These are phyloP conservation scores for Bolboschoenoplectus hybrid DNA, from an alignment of 202 grass and related monocot genomes.

Conservation along the genomic window DNA sequence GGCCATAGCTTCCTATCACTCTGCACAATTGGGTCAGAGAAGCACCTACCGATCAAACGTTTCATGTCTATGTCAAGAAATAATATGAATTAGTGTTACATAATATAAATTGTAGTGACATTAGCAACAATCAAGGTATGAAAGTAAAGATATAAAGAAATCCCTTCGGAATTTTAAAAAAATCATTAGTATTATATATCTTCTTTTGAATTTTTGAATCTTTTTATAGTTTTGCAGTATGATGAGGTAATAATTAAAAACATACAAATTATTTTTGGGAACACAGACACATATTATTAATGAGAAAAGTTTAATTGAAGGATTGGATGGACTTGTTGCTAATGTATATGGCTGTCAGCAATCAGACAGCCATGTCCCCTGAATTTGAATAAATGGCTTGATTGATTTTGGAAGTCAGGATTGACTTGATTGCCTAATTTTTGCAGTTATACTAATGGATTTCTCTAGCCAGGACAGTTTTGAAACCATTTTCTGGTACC, in stretches of 20 bases:
- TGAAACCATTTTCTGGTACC: neutral
- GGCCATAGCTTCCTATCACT: constrained; percentile 86
- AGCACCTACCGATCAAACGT: constrained; percentile 75
- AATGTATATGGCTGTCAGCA: neutral
- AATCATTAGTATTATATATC: neutral
- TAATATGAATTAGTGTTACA: neutral
- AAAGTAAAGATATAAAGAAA: neutral
- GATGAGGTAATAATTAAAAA: neutral
- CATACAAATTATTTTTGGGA: neutral
- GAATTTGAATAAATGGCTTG: neutral
- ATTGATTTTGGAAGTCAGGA: neutral
- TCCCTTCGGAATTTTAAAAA: neutral
- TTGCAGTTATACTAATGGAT: neutral
- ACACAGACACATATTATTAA: neutral
- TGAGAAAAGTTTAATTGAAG: neutral
- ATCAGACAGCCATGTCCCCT: neutral
- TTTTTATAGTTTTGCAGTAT: neutral
- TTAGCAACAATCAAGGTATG: neutral
- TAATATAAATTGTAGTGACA: neutral
- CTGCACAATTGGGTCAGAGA: constrained; percentile 82
- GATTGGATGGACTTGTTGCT: neutral
- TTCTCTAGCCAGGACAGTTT: neutral
- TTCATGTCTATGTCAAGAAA: constrained; percentile 33
- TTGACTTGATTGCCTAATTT: neutral
- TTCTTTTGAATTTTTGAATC: neutral